Evolutionary conservation across 768 basidiomycete species (phyloP).

Genomic region (Suillus subaureus): DNA sequence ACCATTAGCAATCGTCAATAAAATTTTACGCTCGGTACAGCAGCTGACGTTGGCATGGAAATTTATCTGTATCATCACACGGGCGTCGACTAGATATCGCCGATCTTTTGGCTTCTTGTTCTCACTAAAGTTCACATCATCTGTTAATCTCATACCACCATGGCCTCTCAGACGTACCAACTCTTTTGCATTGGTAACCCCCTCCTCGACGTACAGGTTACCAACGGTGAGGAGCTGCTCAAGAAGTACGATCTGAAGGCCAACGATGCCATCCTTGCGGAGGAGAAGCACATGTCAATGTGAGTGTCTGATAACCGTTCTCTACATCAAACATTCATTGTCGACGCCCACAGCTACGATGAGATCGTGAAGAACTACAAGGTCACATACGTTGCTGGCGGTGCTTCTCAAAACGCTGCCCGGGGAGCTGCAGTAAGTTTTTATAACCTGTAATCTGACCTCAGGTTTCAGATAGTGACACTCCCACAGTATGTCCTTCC

Average conservation of each 20-base stretch:
- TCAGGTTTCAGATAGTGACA: constrained; percentile 12
- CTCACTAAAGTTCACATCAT: constrained; percentile 13
- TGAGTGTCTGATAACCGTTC: constrained; percentile 37
- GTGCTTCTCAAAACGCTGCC: constrained; percentile 95
- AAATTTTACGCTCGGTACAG: neutral
- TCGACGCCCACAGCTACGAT: constrained; percentile 65
- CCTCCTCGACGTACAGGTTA: constrained; percentile 94
- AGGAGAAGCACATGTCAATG: constrained; percentile 87
- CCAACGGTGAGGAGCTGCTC: constrained; percentile 79
- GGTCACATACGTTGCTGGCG: constrained; percentile 93
- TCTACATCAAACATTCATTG: constrained; percentile 1
- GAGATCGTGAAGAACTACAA: constrained; percentile 77
- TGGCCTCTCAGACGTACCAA: constrained; percentile 53
- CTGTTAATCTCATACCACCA: constrained; percentile 20
- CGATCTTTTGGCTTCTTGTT: constrained; percentile 5
- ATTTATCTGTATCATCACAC: neutral
- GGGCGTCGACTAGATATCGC: neutral
- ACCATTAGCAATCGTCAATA: neutral
- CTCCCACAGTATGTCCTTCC: constrained; percentile 83
- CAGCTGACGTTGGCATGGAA: constrained; percentile 5
- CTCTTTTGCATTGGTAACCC: constrained; percentile 96
- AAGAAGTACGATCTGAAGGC: constrained; percentile 89
- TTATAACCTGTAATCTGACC: neutral
- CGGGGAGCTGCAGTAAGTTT: constrained; percentile 88
- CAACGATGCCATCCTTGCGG: constrained; percentile 96